Conservation (phyloP, 163 green algal genomes). For the Prototheca wickerhamii region DNA sequence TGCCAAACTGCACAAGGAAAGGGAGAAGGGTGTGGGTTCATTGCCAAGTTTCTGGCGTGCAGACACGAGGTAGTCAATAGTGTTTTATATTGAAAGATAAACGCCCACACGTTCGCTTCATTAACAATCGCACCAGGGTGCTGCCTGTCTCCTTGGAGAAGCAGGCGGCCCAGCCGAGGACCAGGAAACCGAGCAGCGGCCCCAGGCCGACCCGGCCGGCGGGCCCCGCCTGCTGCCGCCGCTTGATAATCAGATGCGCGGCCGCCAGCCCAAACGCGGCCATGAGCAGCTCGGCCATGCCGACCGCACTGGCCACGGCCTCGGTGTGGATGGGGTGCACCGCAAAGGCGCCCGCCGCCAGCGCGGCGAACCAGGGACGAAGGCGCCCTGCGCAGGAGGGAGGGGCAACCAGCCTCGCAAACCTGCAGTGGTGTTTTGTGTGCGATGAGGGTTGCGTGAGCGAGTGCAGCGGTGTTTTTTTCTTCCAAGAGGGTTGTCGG, state of each 20-base stretch:
- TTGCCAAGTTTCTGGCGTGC: no score
- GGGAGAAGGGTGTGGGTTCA: neutral
- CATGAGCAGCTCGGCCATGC: constrained; percentile 61
- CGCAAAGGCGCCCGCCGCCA: constrained; percentile 57
- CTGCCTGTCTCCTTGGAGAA: constrained; percentile 79
- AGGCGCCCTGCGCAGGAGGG: no score
- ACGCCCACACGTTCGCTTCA: no score
- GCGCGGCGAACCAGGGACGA: neutral
- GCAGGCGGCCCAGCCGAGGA: constrained; percentile 26
- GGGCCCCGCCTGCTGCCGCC: constrained; percentile 14
- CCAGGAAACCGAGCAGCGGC: constrained; percentile 6
- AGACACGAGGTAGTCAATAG: no score
- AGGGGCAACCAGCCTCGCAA: no score
- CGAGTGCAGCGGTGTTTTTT: no score
- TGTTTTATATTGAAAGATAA: no score
- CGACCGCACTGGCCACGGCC: constrained; percentile 66
- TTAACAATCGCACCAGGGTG: constrained; percentile 34
- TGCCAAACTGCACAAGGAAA: neutral
- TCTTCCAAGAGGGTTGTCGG: no score
- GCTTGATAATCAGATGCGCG: constrained; percentile 37
- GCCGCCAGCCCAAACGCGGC: constrained; percentile 37
- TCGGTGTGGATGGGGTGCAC: constrained; percentile 69
- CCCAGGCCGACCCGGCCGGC: constrained; percentile 22
- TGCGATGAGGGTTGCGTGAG: no score
- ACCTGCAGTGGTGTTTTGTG: no score